phyloP scores from a whole-genome alignment of 2,329 filamentous ascomycete genomes.

The Alternaria metachromatica region DNA sequence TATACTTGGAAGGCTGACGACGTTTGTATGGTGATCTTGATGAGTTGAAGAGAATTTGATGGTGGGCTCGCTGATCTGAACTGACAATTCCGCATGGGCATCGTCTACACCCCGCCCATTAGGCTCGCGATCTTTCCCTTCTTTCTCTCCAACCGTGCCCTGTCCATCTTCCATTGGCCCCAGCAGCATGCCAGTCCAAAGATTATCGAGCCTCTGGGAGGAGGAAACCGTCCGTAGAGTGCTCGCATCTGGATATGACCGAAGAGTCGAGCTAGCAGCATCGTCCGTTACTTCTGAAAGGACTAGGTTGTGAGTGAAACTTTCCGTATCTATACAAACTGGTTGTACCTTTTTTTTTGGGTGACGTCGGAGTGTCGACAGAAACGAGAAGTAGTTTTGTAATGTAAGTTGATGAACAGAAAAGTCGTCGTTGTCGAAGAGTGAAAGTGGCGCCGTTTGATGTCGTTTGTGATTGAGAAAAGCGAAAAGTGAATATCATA shows the following conservation, averaged over 20 bases:
- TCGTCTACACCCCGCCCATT: neutral
- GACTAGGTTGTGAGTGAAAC: neutral
- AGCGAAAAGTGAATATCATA: neutral
- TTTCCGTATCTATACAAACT: rapidly evolving
- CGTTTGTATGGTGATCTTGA: no score
- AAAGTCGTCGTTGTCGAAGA: neutral
- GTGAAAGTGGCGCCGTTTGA: neutral
- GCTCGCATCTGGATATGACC: neutral
- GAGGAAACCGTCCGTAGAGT: neutral
- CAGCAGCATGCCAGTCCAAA: neutral
- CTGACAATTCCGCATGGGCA: no score
- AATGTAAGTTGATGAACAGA: neutral
- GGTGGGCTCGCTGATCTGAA: rapidly evolving
- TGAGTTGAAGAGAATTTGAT: no score
- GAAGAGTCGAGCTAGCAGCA: neutral
- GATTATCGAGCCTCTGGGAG: neutral
- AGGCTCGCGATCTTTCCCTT: neutral
- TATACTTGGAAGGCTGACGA: neutral
- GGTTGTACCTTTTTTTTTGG: neutral
- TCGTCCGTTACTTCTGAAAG: neutral
- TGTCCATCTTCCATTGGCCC: neutral
- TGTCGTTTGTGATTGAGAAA: neutral
- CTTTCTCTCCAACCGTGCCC: neutral
- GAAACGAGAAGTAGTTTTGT: neutral
- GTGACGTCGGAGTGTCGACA: neutral